Base-by-base conservation (phyloP, 129 eudicot species). In the Scalesia atractyloides region DNA sequence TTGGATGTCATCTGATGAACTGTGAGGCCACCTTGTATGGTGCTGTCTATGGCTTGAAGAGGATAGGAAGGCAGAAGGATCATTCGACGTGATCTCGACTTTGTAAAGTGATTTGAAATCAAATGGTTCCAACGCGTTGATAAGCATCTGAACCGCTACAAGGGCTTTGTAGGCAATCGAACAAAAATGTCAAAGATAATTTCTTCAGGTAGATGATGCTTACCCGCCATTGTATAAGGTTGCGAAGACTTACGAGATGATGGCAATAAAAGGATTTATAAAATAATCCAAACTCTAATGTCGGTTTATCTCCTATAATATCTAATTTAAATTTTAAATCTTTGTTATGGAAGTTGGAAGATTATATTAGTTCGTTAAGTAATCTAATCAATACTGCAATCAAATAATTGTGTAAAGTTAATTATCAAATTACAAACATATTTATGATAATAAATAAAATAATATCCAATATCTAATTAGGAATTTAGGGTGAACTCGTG, bases 201-300 rank as follows among this genome's bases (percentile, higher is more conserved):
- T 4, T 82, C 82, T 13, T 85, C 84, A 70, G 13, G 88, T 9
- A 87, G 69, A 60, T 77, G 60, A 53, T 52, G 5, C 24, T n/a
- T 7, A 52, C 24, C 24, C 9, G 3, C 58, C 58, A 52, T 52
- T 52, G 58, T 41, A 41, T 41, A 7, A 41, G 46, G 7, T 41
- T 41, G 46, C 10, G 46, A 41, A 7, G 46, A 30, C 34, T 30
- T 2, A 30, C 0, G 34, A 41, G 46, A 41, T 1, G 17, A 49
- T 49, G 54, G 54, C 19, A 49, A 49, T 49, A 7, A 14, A 49
- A 49, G 54, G 18, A 15, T 49, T 8, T 46, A 46, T 46, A 14
- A 46, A 11, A 9, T 4, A 49, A 49, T 49, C 1, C 54, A 13
- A 4, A 49, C 15, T 15, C n/a, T 49, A 13, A 49, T 49, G 54